Conservation (phyloP, 78 protist species). For the Diacronema lutheri region DNA sequence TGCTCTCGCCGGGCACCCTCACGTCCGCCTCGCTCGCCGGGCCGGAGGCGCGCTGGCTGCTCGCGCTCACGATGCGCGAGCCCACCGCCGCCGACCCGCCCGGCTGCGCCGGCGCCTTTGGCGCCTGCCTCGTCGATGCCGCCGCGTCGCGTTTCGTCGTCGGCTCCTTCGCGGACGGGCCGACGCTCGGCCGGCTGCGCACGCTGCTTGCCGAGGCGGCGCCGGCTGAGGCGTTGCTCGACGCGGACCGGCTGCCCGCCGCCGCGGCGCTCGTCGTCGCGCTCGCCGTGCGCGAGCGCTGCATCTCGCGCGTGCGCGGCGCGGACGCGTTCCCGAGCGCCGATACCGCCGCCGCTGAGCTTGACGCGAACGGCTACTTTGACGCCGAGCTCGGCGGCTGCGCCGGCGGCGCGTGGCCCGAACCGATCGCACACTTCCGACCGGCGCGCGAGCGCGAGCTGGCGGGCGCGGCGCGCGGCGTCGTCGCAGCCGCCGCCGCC, state of each 20-base stretch:
- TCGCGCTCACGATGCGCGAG: not conserved
- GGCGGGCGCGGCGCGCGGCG: not conserved
- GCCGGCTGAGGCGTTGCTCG: conserved; percentile 4
- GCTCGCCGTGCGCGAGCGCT: not conserved
- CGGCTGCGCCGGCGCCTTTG: not conserved
- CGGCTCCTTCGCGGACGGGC: conserved; percentile 20
- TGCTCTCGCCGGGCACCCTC: not conserved
- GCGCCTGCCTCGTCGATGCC: conserved; percentile 37
- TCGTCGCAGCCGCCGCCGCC: not conserved
- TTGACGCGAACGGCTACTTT: not conserved
- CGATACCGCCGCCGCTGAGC: not conserved
- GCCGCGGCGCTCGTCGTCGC: not conserved
- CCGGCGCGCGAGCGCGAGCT: too few species aligned
- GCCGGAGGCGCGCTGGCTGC: not conserved
- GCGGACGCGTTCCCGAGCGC: not conserved
- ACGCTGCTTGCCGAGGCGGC: conserved; percentile 26
- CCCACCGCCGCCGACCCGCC: not conserved
- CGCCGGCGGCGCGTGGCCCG: too few species aligned
- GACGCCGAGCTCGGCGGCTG: not conserved
- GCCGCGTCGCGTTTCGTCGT: not conserved
- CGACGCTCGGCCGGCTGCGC: conserved; percentile 6
- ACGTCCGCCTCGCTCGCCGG: not conserved
- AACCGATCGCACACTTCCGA: too few species aligned
- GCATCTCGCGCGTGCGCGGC: not conserved
- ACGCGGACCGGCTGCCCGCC: not conserved